Base-by-base conservation (phyloP, 345 rosid genomes). In the Litchi chinensis region DNA sequence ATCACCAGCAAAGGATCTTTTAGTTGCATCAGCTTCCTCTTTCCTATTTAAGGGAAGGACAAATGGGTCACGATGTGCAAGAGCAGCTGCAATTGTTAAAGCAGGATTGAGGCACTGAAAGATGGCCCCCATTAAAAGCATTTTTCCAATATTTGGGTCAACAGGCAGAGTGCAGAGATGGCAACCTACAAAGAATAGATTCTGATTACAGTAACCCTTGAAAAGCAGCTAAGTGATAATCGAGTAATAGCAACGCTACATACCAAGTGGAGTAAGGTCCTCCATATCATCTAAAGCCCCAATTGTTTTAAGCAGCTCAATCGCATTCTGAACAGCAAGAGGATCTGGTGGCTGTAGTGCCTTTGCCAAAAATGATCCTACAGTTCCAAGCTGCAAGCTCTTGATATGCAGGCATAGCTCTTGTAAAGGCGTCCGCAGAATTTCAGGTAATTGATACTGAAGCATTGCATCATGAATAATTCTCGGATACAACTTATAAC, bases 311-410 rank as follows among this genome's bases (percentile, higher is more conserved):
- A 95, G 98, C 74, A 95, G 97, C 63, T 93, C 99, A 76, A 95
- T 86, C 18, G 98, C 99, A 89, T 95, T 95, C 84, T 95, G 91
- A 79, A 93, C 99, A 83, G 99, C 85, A 70, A 95, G 98, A 73
- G 93, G 75, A 85, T 95, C 97, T 41, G 98, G 99, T 7, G 98
- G 98, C 91, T 95, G 97, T 74, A 93, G 91, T 46, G 98, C 99
- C 95, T 93, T 93, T 13, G 94, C 90, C 84, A 95, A 87, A 86
- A 95, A 95, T 40, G 93, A 87, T 48, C 94, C 98, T 67, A 92
- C 88, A n/a, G 88, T 79, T 69, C 97, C 99, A 80, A 95, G 95
- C 82, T 92, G 94, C 90, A 95, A 87, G 77, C 97, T 92, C 81
- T 93, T 95, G 76, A 95, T 91, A 83, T 95, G 93, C 46, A 95